Base-by-base conservation (phyloP, 106 monocot genomes). In the Phalaenopsis aphrodite region DNA sequence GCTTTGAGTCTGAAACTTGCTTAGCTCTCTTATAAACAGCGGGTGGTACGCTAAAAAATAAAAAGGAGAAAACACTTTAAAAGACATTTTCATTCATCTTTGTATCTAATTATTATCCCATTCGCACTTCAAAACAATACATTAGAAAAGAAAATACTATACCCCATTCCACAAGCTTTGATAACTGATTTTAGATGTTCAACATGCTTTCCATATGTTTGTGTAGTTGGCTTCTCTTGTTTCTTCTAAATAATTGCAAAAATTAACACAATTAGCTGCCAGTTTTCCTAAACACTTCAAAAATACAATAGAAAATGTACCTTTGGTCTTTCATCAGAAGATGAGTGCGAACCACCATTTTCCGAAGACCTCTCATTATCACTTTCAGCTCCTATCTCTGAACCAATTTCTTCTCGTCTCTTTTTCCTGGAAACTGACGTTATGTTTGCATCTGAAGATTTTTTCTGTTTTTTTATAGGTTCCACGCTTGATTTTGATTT, bases 131-230 rank as follows among this genome's bases (percentile, higher is more conserved):
- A 77, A 65, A 75, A 42, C 14, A 3, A 56, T 46, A 75, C 21
- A 19, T 11, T 47, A 41, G 23, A 64, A 75, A 81, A 46, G 41
- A 81, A 56, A 78, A 82, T 37, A 38, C 78, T 10, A 9, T 81
- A 99, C 98, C 86, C 71, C 81, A 91, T 86, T 67, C 98, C 98
- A 86, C 98, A 99, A 55, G 93, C 89, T 85, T 93, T 99, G 74
- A 99, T 99, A 76, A 94, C 83, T 38, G 91, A 91, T 48, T 93
- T 99, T 41, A 99, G 86, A 47, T 81, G 86, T 80, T 99, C 98
- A 46, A 99, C 94, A 77, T 78, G 57, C 84, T 93, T 99, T 76
- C 94, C 93, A 81, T 93, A 94, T 41, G 74, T 82, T 83, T 81
- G 88, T 43, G 84, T 67, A 47, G 76, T 10, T 55, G 89, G 86